Base-by-base conservation (phyloP, 805 yeast species). In the Priceomyces castillae region DNA sequence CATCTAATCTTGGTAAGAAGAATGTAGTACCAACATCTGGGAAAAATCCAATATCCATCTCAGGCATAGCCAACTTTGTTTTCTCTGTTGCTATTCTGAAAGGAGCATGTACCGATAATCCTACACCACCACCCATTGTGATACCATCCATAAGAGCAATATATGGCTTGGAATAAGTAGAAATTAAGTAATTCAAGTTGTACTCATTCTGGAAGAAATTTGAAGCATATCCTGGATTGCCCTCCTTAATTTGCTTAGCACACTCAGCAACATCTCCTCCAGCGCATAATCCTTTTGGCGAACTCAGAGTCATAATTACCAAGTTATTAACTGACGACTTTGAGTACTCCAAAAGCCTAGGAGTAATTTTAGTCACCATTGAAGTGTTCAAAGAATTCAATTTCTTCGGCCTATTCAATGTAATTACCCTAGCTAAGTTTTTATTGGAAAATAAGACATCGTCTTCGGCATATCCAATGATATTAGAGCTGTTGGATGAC, bases 41-140 rank as follows among this genome's bases (percentile, higher is more conserved):
- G 67, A 88, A 86, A 64, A 89, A 88, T 1, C 99, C 99, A 62
- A 94, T 94, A 57, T 87, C 90, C 75, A 95, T 86, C 67, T 94
- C 98, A 7, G 99, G 98, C 99, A 94, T 94, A 48, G 98, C 96
- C 69, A 90, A 78, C 61, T 83, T 77, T 9, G 98, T 90, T 55
- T 79, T 77, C 56, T 92, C 97, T 34, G 96, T 86, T n/a, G 95
- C 95, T 30, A 94, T 71, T 58, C 98, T 80, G 73, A 92, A 92
- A 2, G 97, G 92, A 10, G 88, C 84, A 65, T 94, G 98, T 34
- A 88, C 84, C 0, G 92, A 76, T 36, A 94, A 69, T 3, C 99
- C 98, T 35, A 90, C 96, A 54, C 98, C 98, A 41, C 98, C 98
- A 43, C 98, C 99, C 96, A 94, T 89, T 20, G 92, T 88, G 54